phyloP scores from a whole-genome alignment of 768 basidiomycete species.

The Leccinellum rugosiceps region DNA sequence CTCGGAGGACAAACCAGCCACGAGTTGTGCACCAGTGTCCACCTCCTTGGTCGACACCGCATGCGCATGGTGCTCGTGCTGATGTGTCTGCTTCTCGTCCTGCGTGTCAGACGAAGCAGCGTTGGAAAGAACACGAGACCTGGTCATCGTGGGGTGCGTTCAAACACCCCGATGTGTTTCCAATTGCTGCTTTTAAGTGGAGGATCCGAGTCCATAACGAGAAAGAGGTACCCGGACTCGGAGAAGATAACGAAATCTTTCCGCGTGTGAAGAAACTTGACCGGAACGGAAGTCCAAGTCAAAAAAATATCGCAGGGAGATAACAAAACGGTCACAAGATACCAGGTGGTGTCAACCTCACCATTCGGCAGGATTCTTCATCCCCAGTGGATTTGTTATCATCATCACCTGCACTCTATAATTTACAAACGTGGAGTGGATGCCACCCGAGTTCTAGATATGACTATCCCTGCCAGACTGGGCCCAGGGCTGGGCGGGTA shows the following conservation, averaged over 20 bases:
- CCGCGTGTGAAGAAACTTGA: constrained; percentile 8
- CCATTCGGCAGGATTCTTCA: not conserved
- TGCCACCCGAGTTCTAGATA: not conserved
- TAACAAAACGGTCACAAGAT: constrained; percentile 12
- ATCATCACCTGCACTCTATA: not conserved
- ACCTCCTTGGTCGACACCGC: constrained; percentile 43
- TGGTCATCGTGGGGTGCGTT: not conserved
- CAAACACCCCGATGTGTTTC: not conserved
- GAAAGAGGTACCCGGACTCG: not conserved
- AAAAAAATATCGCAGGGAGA: not conserved
- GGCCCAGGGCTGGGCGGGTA: too few species aligned
- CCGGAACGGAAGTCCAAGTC: not conserved
- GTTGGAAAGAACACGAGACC: constrained; percentile 7
- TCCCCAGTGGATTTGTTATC: not conserved
- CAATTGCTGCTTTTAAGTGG: constrained; percentile 8
- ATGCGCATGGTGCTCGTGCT: constrained; percentile 18
- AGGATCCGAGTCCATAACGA: too few species aligned
- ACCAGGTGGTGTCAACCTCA: not conserved
- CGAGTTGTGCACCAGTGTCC: constrained; percentile 61
- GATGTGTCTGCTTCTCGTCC: constrained; percentile 7
- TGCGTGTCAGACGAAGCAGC: constrained; percentile 8
- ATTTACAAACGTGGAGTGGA: not conserved
- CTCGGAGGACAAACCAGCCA: constrained; percentile 39
- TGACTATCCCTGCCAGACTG: too few species aligned
- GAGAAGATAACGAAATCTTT: not conserved